Percentiles rank a stretch among this genome's conserved stretches.
These are phyloP conservation scores for Zymoseptoria ardabiliae DNA, from an alignment of 2,329 filamentous ascomycete genomes.

Conservation along the genomic window DNA sequence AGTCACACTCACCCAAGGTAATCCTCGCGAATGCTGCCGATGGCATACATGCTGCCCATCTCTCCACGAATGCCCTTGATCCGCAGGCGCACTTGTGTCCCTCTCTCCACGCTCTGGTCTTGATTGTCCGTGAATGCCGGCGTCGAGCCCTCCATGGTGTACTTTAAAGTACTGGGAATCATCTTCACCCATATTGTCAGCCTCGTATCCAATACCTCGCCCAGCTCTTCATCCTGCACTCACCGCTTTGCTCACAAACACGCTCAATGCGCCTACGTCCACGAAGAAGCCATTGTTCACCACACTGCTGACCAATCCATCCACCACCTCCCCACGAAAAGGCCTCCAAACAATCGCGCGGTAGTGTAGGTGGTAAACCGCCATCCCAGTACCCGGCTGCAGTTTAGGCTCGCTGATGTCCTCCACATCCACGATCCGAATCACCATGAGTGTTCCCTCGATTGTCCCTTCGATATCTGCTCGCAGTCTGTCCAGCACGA, in stretches of 20 bases:
- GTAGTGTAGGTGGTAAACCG: slow-evolving; percentile 91
- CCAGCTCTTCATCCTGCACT: slow-evolving; percentile 29
- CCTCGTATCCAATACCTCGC: background rate
- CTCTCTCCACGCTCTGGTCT: slow-evolving; percentile 87
- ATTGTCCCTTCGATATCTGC: slow-evolving; percentile 93
- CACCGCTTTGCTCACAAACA: slow-evolving; percentile 80
- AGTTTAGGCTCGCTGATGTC: slow-evolving; percentile 84
- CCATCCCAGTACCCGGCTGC: slow-evolving; percentile 80
- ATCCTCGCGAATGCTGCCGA: slow-evolving; percentile 87
- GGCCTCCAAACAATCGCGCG: slow-evolving; percentile 95
- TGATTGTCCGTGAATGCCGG: slow-evolving; percentile 94
- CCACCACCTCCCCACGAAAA: slow-evolving; percentile 96
- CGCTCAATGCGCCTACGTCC: slow-evolving; percentile 67
- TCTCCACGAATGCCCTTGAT: slow-evolving; percentile 90
- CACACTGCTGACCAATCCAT: slow-evolving; percentile 86
- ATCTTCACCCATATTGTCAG: slow-evolving; percentile 47
- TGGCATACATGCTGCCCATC: slow-evolving; percentile 90
- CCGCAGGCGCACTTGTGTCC: slow-evolving; percentile 87
- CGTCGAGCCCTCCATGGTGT: slow-evolving; percentile 92
- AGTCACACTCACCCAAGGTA: slow-evolving; percentile 28
- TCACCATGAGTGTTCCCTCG: slow-evolving; percentile 93
- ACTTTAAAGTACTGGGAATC: slow-evolving; percentile 87
- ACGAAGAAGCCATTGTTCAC: slow-evolving; percentile 89
- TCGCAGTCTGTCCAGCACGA: slow-evolving; percentile 81
- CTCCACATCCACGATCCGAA: slow-evolving; percentile 94